phyloP scores from a whole-genome alignment of 2,329 filamentous ascomycete genomes.

The Nemania serpens region DNA sequence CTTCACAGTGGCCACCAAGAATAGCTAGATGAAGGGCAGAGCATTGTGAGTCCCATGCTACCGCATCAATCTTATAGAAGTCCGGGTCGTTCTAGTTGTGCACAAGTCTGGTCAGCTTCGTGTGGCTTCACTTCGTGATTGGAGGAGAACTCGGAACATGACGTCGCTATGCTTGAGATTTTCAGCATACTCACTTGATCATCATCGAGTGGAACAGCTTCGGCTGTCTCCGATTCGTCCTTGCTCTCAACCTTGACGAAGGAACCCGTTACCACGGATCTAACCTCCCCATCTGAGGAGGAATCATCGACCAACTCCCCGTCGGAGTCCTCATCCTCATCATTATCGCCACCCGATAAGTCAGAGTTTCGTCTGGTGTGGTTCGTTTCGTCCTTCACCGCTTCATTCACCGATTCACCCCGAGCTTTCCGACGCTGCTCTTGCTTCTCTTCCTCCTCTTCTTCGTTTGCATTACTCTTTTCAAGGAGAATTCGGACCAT shows the following conservation, averaged over 20 bases:
- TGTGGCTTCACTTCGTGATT: neutral
- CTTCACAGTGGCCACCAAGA: conserved; percentile 69
- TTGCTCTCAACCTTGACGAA: conserved; percentile 69
- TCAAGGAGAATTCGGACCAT: conserved; percentile 75
- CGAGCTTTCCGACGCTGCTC: conserved; percentile 52
- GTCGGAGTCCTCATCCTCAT: conserved; percentile 47
- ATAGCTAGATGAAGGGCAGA: conserved; percentile 82
- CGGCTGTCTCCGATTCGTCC: conserved; percentile 46
- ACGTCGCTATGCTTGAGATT: neutral
- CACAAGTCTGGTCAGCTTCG: conserved; percentile 5
- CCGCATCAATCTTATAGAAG: conserved; percentile 75
- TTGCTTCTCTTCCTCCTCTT: conserved; percentile 64
- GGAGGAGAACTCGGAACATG: neutral
- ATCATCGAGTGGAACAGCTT: conserved; percentile 55
- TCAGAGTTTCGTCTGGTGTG: conserved; percentile 27
- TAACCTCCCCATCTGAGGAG: conserved; percentile 57
- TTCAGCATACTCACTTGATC: conserved; percentile 46
- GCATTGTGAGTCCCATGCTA: conserved; percentile 78
- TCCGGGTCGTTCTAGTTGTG: conserved; percentile 64
- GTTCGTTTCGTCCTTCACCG: conserved; percentile 33
- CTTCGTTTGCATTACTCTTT: conserved; percentile 76
- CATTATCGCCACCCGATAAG: conserved; percentile 36
- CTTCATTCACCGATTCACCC: conserved; percentile 38
- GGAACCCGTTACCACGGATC: conserved; percentile 68
- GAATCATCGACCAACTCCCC: conserved; percentile 52